A percentile compares a stretch with the other conserved stretches of the same genome.
Evolutionary conservation across 2,329 filamentous ascomycete species (phyloP).

Genomic region (Cladosporium sp.): DNA sequence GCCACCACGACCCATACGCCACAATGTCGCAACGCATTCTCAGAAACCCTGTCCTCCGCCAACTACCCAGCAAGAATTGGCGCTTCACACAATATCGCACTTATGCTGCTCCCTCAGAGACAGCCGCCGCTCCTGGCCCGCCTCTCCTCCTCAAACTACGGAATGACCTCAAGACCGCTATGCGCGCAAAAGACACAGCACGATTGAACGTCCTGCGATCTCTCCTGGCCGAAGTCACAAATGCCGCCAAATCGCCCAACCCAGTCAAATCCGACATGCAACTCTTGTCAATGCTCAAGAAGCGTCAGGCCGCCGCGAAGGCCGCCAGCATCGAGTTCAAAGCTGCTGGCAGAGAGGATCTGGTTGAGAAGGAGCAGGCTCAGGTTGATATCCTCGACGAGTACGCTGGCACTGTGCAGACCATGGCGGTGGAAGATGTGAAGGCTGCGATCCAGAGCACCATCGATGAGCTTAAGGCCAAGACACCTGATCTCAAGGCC

Average conservation of each 20-base stretch:
- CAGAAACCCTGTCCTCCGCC: constrained; percentile 1
- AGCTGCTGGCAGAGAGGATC: constrained; percentile 60
- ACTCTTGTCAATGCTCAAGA: constrained; percentile 63
- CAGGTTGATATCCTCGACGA: constrained; percentile 63
- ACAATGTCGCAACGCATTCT: constrained; percentile 10
- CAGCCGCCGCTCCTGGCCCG: constrained; percentile 25
- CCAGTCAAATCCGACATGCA: constrained; percentile 69
- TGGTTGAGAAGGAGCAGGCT: constrained; percentile 65
- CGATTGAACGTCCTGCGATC: constrained; percentile 65
- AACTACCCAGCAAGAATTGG: neutral
- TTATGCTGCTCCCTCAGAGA: constrained; percentile 17
- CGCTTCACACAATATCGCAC: neutral
- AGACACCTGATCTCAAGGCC: constrained; percentile 50
- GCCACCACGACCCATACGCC: neutral
- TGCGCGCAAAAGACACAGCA: constrained; percentile 48
- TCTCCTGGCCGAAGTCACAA: constrained; percentile 66
- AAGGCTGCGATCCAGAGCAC: constrained; percentile 49
- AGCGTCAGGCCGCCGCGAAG: constrained; percentile 54
- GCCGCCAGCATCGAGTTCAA: constrained; percentile 62
- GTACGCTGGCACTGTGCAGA: constrained; percentile 59
- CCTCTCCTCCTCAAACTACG: constrained; percentile 43
- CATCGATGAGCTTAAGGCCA: constrained; percentile 47
- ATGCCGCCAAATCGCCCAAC: constrained; percentile 66
- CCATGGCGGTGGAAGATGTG: constrained; percentile 57
- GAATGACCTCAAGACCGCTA: constrained; percentile 44